These are phyloP conservation scores for Eimeria necatrix DNA, from an alignment of 169 alveolate genomes.

Conservation along the genomic window DNA sequence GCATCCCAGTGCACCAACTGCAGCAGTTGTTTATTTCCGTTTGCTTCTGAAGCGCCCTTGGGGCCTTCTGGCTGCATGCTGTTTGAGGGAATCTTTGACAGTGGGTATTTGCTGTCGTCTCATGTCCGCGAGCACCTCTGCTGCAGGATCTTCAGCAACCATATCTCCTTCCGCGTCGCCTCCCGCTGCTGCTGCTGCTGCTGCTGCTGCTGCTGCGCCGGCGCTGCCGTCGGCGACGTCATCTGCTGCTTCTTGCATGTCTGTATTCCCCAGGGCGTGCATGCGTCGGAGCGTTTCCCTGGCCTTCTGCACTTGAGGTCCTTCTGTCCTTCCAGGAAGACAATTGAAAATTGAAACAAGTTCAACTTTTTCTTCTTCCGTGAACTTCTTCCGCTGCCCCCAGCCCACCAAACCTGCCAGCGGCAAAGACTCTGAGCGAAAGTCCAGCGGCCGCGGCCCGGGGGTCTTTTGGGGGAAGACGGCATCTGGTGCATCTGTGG, in stretches of 20 bases:
- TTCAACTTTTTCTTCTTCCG: constrained; percentile 6
- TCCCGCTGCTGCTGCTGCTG: not conserved
- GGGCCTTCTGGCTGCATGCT: not conserved
- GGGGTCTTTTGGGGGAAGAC: constrained; percentile 17
- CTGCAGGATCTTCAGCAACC: constrained; percentile 3
- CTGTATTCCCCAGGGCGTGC: not conserved
- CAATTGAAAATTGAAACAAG: not conserved
- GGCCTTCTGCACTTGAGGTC: not conserved
- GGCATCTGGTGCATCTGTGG: constrained; percentile 22
- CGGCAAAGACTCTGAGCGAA: constrained; percentile 25
- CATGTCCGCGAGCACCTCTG: not conserved
- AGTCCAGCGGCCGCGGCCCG: constrained; percentile 4
- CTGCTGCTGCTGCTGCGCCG: not conserved
- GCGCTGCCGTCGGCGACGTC: not conserved
- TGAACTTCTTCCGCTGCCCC: constrained; percentile 25
- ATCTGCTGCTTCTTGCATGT: not conserved
- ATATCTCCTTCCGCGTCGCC: not conserved
- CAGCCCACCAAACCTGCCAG: not conserved
- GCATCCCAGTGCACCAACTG: not conserved
- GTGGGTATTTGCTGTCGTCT: not conserved
- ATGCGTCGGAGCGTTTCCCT: not conserved
- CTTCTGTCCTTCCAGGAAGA: constrained; percentile 20
- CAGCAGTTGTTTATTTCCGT: not conserved
- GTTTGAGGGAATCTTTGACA: constrained; percentile 6
- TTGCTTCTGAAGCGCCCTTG: not conserved